Conservation (phyloP, 164 flowering plant genomes). For the Saururus chinensis region DNA sequence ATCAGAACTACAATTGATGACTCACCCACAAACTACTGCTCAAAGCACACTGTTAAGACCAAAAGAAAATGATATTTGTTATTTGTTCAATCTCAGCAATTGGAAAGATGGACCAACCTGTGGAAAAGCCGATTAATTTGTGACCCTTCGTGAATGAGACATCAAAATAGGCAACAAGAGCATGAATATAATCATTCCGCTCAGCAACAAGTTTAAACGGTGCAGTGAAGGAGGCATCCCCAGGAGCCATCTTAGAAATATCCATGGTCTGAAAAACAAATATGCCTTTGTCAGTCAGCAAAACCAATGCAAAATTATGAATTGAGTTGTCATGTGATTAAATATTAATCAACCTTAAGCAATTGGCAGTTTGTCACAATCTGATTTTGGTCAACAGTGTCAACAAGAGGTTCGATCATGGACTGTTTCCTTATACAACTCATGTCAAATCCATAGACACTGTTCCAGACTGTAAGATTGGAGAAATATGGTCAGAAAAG, state of each 20-base stretch:
- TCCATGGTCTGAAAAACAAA: conserved; percentile 67
- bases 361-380: conserved; percentile 82
- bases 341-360: conserved; percentile 49
- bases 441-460: conserved; percentile 96
- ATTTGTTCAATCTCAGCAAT: background rate
- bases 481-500: background rate
- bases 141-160: conserved; percentile 91
- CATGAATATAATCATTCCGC: conserved; percentile 90
- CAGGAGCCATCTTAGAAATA: conserved; percentile 85
- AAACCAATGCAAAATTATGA: background rate
- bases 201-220: conserved; percentile 91
- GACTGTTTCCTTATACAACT: conserved; percentile 93
- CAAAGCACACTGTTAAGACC: too few species aligned
- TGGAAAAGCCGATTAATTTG: conserved; percentile 83
- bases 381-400: conserved; percentile 88
- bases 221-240: conserved; percentile 90
- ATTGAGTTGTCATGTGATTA: background rate
- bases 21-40: too few species aligned
- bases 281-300: background rate
- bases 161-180: conserved; percentile 94
- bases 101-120: conserved; percentile 37
- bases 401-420: conserved; percentile 93
- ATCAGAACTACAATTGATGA: too few species aligned
- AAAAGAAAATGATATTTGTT: too few species aligned
- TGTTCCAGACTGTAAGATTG: conserved; percentile 70